Percentiles rank a stretch among this genome's conserved stretches.
Conservation (phyloP, 164 flowering plant genomes). For the Saururus chinensis region DNA sequence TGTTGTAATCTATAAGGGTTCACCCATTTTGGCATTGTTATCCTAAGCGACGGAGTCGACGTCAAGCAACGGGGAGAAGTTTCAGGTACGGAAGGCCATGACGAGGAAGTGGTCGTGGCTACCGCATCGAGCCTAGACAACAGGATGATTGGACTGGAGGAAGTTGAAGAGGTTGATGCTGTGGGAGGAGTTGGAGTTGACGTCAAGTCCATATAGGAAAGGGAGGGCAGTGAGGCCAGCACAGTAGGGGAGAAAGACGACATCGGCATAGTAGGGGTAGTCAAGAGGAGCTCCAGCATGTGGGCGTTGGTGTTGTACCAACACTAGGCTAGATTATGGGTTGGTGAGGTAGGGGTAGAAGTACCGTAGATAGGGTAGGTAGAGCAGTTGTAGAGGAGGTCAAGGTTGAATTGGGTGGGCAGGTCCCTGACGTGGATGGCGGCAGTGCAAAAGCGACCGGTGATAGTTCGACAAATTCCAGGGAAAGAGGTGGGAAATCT, state of each 20-base stretch:
- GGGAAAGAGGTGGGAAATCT: too few species aligned
- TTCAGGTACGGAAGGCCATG: conserved; percentile 87
- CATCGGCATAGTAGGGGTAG: conserved; percentile 55
- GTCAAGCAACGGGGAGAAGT: conserved; percentile 54
- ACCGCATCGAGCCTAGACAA: conserved; percentile 36
- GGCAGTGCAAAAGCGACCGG: too few species aligned
- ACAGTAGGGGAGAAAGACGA: conserved; percentile 77
- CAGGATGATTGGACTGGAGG: conserved; percentile 28
- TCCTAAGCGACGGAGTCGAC: conserved; percentile 71
- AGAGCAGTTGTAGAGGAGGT: conserved; percentile 59
- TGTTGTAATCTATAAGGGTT: too few species aligned
- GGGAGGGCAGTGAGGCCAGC: conserved; percentile 53
- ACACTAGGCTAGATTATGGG: conserved; percentile 68
- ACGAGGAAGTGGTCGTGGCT: conserved; percentile 83
- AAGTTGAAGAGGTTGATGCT: conserved; percentile 44
- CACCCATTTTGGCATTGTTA: too few species aligned
- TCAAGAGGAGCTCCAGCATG: conserved; percentile 71
- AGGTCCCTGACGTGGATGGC: conserved; percentile 64
- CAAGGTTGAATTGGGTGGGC: conserved; percentile 70
- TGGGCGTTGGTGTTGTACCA: conserved; percentile 85
- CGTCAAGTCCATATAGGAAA: conserved; percentile 65
- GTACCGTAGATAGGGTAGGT: conserved; percentile 46
- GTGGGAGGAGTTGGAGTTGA: conserved; percentile 28
- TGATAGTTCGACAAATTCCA: too few species aligned
- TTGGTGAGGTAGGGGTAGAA: conserved; percentile 67